Base-by-base conservation (phyloP, 2,329 filamentous ascomycete genomes). In the Cladophialophora psammophila region DNA sequence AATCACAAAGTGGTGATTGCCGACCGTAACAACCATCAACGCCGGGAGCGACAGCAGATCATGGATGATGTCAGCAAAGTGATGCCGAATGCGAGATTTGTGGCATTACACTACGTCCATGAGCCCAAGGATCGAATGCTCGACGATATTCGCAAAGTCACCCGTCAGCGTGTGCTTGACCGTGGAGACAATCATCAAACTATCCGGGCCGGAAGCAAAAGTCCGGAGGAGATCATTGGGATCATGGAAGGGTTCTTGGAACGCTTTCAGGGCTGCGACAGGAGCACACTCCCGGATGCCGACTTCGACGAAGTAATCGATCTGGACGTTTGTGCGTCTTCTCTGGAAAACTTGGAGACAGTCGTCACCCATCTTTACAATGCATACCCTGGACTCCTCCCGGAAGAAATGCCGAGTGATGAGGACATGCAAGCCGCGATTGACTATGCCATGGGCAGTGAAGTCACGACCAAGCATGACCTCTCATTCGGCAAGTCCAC, bases 151-250 rank as follows among this genome's bases (percentile, higher is more conserved):
- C 87, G 91, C 53, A 82, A 87, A 64, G 84, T 94, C 32, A 96
- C 93, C 0, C 89, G 88, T 65, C 86, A 89, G 69, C 89, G 95
- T 58, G 92, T 99, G 0, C 81, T 97, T 20, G 85, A 88, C 5
- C 90, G 95, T 26, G 95, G 95, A 13, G 93, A 99, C 78, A 98
- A 98, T 75, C 95, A 99, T 78, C 95, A 99, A 80, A 99, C 95
- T 0, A 98, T 99, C 67, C 93, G 95, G 75, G 94, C 94, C 10
- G 84, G 82, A n/a, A 90, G 87, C 54, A 90, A 91, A 64, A 87
- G 90, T 53, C 80, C 84, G 55, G 81, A 85, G 18, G 94, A 97
- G 77, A 92, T 95, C 63, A 83, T 95, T 55, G 87, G 88, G 5
- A 96, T 99, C 73, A 98, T 99, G 95, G 92, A 97, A 73, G 92